Percentiles rank a stretch among this genome's conserved stretches.
Evolutionary conservation across 2,329 filamentous ascomycete species (phyloP).

Genomic region (Cladosporium sp.): DNA sequence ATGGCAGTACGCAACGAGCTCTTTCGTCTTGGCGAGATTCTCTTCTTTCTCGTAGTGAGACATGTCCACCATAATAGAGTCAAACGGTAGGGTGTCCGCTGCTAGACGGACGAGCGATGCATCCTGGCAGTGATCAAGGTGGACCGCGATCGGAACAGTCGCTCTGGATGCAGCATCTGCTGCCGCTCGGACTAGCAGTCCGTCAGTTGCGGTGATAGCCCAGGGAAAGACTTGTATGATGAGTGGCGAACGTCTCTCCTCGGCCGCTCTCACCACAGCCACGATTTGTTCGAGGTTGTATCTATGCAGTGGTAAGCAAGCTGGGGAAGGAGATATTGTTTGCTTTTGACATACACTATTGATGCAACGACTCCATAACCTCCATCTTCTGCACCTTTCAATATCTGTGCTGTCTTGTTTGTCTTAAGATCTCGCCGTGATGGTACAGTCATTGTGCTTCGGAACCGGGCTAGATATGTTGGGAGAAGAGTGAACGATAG

Average conservation of each 20-base stretch:
- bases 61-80: slow-evolving; percentile 39
- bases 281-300: slow-evolving; percentile 32
- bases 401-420: slow-evolving; percentile 8
- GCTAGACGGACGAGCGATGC: slow-evolving; percentile 23
- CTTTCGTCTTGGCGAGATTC: slow-evolving; percentile 33
- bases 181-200: slow-evolving; percentile 29
- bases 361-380: slow-evolving; percentile 11
- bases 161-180: slow-evolving; percentile 27
- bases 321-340: neutral
- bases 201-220: slow-evolving; percentile 30
- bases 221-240: slow-evolving; percentile 35
- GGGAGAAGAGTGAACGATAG: too few species aligned
- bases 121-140: slow-evolving; percentile 34
- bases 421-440: neutral
- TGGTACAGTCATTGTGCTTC: neutral
- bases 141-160: slow-evolving; percentile 31
- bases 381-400: slow-evolving; percentile 10
- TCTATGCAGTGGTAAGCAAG: neutral
- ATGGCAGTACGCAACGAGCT: slow-evolving; percentile 33
- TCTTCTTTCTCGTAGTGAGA: slow-evolving; percentile 35
- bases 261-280: slow-evolving; percentile 30
- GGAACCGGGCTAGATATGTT: neutral
- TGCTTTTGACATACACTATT: neutral
- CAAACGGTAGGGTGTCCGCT: slow-evolving; percentile 30
- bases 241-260: slow-evolving; percentile 29